These are phyloP conservation scores for Rhizophagus sp. DNA, from an alignment of 192 early-diverging fungal species.

Conservation along the genomic window DNA sequence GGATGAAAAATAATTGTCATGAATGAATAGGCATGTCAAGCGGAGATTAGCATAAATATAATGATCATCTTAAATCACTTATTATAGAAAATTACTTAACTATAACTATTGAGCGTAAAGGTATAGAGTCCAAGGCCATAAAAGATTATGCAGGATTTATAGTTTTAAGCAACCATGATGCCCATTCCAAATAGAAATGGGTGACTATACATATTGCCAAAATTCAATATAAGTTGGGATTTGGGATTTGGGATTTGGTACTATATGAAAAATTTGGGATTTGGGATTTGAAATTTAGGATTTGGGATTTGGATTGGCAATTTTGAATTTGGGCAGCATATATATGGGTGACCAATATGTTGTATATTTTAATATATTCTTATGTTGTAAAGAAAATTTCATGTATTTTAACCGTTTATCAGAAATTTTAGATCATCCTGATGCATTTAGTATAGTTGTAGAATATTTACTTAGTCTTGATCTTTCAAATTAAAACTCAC, in stretches of 20 bases:
- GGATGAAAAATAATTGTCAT: neutral
- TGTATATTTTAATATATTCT: neutral
- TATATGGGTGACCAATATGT: neutral
- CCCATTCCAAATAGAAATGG: constrained; percentile 3
- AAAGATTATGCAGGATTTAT: constrained; percentile 19
- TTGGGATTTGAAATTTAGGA: too few species aligned
- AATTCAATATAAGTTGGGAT: too few species aligned
- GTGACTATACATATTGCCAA: too few species aligned
- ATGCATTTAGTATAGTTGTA: neutral
- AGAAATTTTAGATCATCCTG: neutral
- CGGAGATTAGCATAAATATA: too few species aligned
- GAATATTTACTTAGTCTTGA: too few species aligned
- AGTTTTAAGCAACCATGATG: constrained; percentile 12
- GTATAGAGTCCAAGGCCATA: neutral
- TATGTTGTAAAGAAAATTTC: neutral
- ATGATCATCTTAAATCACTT: too few species aligned
- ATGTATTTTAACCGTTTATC: neutral
- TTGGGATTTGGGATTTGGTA: too few species aligned
- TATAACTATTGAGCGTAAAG: neutral
- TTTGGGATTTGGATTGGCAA: too few species aligned
- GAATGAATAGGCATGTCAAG: constrained; percentile 5
- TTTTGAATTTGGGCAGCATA: too few species aligned
- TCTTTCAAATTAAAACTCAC: too few species aligned
- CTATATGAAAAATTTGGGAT: too few species aligned
- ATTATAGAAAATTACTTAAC: constrained; percentile 22